Evolutionary conservation across 306 rosid genomes (phyloP), one percentile per base, ranked within the genome.

Genomic region (Fragaria nilgerrensis): DNA sequence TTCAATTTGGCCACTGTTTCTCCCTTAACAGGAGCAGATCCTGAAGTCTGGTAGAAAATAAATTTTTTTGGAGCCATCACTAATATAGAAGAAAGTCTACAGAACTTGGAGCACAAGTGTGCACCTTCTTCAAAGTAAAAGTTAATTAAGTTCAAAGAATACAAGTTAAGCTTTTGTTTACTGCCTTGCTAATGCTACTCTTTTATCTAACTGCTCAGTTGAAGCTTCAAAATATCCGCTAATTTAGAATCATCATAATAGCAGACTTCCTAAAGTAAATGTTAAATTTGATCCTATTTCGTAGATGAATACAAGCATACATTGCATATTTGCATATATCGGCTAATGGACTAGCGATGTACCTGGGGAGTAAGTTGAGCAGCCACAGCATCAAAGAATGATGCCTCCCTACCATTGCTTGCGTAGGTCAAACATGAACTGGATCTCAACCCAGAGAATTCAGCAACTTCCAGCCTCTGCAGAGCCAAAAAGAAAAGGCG

Each of bases 1-100:
- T 96, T 96, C 88, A 96, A 81, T 87, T 96, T 91, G n/a, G 97
- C 99, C 84, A 90, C 96, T 19, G 97, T 84, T 77, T 91, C 88
- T 75, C 91, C 93, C 82, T 86, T 89, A 58, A 84, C 87, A 62
- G 90, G 86, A 75, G 83, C 56, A 61, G 98, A 82, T 79, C 84
- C 93, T 56, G 77, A 75, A 56, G 77, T 75, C 99, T 92, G 88
- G 36, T 27, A 68, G 36, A 17, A 14, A 63, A 41, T 29, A 32
- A 25, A 16, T 32, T 22, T n/a, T 29, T 16, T 15, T 56, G 68
- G 8, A 11, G 43, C 20, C 25, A 15, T 39, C 23, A 56, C 23
- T n/a, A n/a, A 1, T 7, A 9, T 23, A 23, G 11, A 41, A 8
- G 55, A 58, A 53, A 22, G 41, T 37, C 50, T 55, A 29, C 34